Percentiles rank a stretch among this genome's conserved stretches.
Evolutionary conservation across 257 asterid species (phyloP).

Genomic region (Capsicum rhomboideum): DNA sequence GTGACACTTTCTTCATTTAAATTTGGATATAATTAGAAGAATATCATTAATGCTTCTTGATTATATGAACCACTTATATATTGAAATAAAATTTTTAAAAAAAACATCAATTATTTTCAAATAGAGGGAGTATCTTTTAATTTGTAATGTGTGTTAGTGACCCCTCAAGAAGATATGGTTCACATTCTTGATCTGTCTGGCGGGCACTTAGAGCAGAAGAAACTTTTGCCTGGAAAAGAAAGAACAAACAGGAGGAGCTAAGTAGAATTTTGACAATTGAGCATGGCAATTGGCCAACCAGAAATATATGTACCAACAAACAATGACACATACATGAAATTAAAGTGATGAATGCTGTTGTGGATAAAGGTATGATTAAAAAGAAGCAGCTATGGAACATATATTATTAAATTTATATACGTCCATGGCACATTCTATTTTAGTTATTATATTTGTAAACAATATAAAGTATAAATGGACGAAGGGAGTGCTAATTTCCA

Average conservation of each 20-base stretch:
- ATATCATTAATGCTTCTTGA: too few relatives aligned
- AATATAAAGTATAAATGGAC: too few relatives aligned
- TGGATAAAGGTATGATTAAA: conserved; percentile 6
- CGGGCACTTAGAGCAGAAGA: not conserved
- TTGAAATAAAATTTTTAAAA: too few relatives aligned
- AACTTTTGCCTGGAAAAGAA: not conserved
- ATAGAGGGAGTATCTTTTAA: not conserved
- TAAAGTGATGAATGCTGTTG: not conserved
- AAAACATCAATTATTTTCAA: too few relatives aligned
- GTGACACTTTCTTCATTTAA: too few relatives aligned
- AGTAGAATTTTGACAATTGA: not conserved
- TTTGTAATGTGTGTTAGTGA: not conserved
- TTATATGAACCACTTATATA: too few relatives aligned
- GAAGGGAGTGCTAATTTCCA: not conserved
- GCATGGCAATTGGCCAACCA: not conserved
- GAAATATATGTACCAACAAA: not conserved
- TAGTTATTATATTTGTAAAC: not conserved
- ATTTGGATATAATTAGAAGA: too few relatives aligned
- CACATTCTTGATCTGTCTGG: not conserved
- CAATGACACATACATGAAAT: not conserved
- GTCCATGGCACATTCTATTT: not conserved
- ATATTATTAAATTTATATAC: not conserved
- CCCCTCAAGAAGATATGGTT: not conserved
- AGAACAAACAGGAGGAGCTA: not conserved
- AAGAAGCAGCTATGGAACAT: not conserved